Evolutionary conservation across 163 green algal genomes (phyloP), one percentile per base, ranked within the genome.

Genomic region (Prototheca wickerhamii): DNA sequence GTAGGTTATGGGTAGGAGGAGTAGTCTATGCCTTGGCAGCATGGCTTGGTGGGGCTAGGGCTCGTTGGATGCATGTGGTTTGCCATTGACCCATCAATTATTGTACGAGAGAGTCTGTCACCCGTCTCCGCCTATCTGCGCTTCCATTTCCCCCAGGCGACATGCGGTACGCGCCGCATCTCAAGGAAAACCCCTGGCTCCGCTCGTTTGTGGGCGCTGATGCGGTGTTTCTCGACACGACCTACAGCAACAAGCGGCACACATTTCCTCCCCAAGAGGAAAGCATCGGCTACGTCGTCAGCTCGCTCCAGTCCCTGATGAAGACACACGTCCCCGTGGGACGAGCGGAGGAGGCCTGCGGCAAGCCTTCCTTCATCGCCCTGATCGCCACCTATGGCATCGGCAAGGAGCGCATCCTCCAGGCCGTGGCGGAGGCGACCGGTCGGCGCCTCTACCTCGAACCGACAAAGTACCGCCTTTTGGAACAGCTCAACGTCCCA

Each of bases 401-500:
- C 32, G 88, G 88, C 51, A 95, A 95, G 76, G 88, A 95, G 75
- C 67, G 76, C 8, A 73, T 94, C 29, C 73, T 94, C 40, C 56
- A 87, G 29, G 80, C 70, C 4, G 53, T 76, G 28, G 55, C 46
- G 0, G 63, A 52, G 23, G 23, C 46, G 42, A 69, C 43, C 2
- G 69, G 69, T 10, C n/a, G 65, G 23, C 53, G 52, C 5, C 21
- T 67, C n/a, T 17, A 17, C 51, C n/a, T 35, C 26, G 34, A 17
- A 0, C 10, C 17, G 26, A 37, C 17, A 37, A 86, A 86, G 67
- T 44, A 79, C 12, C 75, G 32, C 0, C 63, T 83, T 40, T 74
- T 87, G 69, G n/a, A 55, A 15, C 72, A 67, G n/a, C 60, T 84
- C 29, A 58, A 83, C 26, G 44, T 83, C 34, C 65, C 70, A 33